Evolutionary conservation across 306 rosid genomes (phyloP).

Genomic region (Sophora flavescens): DNA sequence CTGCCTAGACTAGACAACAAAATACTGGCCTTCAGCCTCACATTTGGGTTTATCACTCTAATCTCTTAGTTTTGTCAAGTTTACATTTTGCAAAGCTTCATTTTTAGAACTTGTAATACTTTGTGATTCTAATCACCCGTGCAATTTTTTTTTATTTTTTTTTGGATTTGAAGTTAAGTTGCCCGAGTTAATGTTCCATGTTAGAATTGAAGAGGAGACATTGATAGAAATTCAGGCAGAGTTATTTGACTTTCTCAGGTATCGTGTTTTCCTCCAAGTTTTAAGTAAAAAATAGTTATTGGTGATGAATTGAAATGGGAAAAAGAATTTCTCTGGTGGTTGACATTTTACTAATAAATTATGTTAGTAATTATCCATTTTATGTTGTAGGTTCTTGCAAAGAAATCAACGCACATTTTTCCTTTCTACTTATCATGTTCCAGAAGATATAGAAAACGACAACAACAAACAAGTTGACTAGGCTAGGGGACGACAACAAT

Average conservation of each 20-base stretch:
- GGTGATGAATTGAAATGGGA: slow-evolving; percentile 2
- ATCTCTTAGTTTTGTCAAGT: slow-evolving; percentile 28
- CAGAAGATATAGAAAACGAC: slow-evolving; percentile 64
- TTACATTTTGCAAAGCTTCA: slow-evolving; percentile 28
- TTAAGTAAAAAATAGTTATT: neutral
- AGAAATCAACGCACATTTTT: slow-evolving; percentile 68
- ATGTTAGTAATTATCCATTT: slow-evolving; percentile 27
- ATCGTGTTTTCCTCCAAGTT: slow-evolving; percentile 37
- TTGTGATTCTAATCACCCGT: slow-evolving; percentile 33
- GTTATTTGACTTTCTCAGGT: slow-evolving; percentile 81
- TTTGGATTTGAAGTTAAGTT: slow-evolving; percentile 70
- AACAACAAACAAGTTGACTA: slow-evolving; percentile 56
- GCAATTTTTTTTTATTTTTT: slow-evolving; percentile 37
- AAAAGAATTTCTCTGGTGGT: neutral
- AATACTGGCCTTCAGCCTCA: slow-evolving; percentile 30
- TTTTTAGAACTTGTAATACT: slow-evolving; percentile 17
- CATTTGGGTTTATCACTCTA: slow-evolving; percentile 12
- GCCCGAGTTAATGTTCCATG: slow-evolving; percentile 79
- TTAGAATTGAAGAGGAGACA: slow-evolving; percentile 74
- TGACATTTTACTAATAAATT: slow-evolving; percentile 23
- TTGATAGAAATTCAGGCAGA: slow-evolving; percentile 63
- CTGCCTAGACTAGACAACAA: neutral
- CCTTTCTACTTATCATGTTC: slow-evolving; percentile 70
- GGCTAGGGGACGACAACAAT: slow-evolving; percentile 29
- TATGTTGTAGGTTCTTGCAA: slow-evolving; percentile 74